A percentile compares a stretch with the other conserved stretches of the same genome.
Conservation (phyloP, 192 early-diverging fungal genomes). For the Chytriomyces hyalinus region DNA sequence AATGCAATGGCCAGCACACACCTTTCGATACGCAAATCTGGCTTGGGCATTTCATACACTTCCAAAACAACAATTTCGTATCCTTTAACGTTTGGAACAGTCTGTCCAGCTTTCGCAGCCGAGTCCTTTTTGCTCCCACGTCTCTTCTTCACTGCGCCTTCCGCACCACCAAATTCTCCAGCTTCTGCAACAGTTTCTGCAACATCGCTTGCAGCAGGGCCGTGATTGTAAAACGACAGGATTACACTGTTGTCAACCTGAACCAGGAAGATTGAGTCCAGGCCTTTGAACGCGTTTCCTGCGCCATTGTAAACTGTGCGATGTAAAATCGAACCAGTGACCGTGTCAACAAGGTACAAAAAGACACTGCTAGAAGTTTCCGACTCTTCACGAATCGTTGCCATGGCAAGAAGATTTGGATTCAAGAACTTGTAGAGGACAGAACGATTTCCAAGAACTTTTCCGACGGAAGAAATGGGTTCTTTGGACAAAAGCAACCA, state of each 20-base stretch:
- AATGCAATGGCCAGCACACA: conserved; percentile 34
- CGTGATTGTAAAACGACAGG: conserved; percentile 88
- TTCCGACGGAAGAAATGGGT: conserved; percentile 84
- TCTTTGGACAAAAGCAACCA: conserved; percentile 40
- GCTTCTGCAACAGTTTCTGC: conserved; percentile 32
- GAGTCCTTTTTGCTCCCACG: conserved; percentile 24
- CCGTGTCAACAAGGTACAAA: conserved; percentile 86
- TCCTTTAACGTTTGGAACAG: conserved; percentile 62
- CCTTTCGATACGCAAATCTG: conserved; percentile 72
- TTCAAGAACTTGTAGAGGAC: conserved; percentile 99
- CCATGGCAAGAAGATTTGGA: conserved; percentile 84
- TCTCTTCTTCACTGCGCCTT: conserved; percentile 24
- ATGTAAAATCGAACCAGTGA: conserved; percentile 84
- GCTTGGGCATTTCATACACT: conserved; percentile 76
- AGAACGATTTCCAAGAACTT: conserved; percentile 90
- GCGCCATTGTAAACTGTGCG: conserved; percentile 64
- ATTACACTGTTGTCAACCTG: conserved; percentile 90
- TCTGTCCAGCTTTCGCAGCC: conserved; percentile 17
- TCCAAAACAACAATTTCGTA: conserved; percentile 84
- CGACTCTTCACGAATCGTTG: conserved; percentile 56
- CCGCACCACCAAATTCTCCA: conserved; percentile 17
- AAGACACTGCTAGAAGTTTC: conserved; percentile 49
- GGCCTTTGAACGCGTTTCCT: conserved; percentile 29
- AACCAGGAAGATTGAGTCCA: conserved; percentile 62
- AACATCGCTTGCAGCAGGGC: conserved; percentile 43